Evolutionary conservation across 208 protist species (phyloP).

Genomic region (Crithidia bombi): DNA sequence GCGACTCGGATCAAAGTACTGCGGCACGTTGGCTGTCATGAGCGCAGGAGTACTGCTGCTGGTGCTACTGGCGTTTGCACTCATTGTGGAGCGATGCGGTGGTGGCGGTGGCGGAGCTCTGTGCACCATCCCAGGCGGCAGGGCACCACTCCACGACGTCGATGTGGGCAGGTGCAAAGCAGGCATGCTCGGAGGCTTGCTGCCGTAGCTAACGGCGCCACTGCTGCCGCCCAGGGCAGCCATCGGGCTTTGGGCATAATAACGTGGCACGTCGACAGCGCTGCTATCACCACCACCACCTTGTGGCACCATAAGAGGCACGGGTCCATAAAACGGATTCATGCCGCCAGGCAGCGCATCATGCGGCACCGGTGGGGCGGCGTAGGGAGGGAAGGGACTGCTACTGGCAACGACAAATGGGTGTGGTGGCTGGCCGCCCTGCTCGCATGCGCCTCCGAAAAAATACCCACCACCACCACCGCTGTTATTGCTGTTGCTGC

Average conservation of each 20-base stretch:
- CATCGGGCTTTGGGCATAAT: conserved; percentile 2
- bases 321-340: too few species aligned
- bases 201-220: conserved; percentile 7
- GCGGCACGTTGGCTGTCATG: background rate
- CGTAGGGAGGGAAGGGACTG: conserved; percentile 8
- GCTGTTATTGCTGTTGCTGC: background rate
- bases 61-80: background rate
- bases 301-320: conserved; percentile 11
- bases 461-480: background rate
- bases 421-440: background rate
- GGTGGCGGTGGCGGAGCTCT: background rate
- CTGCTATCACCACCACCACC: background rate
- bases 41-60: background rate
- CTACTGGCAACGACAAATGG: conserved; percentile 7
- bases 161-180: conserved; percentile 7
- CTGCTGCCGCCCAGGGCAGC: background rate
- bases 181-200: background rate
- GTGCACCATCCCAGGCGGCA: conserved; percentile 1
- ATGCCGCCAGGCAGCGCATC: background rate
- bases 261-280: background rate
- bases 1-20: conserved; percentile 11
- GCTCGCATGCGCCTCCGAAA: background rate
- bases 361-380: conserved; percentile 1
- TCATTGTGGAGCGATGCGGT: background rate
- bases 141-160: background rate